phyloP scores from a whole-genome alignment of 2,329 filamentous ascomycete genomes.

The Didymellaceae sp. region DNA sequence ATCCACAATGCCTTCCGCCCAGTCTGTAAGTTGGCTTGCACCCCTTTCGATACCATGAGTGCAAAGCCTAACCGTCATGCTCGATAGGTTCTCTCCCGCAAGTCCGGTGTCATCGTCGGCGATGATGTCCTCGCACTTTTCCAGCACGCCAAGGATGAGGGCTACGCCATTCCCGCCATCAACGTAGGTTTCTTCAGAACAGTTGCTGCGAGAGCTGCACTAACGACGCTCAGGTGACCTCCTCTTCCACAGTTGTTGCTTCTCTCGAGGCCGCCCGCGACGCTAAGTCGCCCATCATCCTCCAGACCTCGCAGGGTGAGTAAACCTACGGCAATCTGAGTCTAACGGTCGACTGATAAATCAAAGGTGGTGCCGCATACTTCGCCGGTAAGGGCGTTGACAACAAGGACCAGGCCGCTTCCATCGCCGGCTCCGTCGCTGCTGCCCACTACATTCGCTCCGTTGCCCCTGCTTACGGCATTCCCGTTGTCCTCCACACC shows the following conservation, averaged over 20 bases:
- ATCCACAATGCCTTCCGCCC: conserved; percentile 34
- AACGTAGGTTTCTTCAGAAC: conserved; percentile 25
- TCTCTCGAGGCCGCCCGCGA: conserved; percentile 91
- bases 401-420: conserved; percentile 75
- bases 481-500: conserved; percentile 66
- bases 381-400: conserved; percentile 69
- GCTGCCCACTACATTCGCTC: conserved; percentile 88
- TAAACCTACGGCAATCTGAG: not conserved
- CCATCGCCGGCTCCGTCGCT: conserved; percentile 85
- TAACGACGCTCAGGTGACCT: conserved; percentile 73
- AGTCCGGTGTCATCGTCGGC: conserved; percentile 61
- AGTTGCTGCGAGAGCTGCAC: not conserved
- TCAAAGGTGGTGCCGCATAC: conserved; percentile 57
- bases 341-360: not conserved
- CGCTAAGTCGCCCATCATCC: conserved; percentile 77
- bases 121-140: conserved; percentile 75
- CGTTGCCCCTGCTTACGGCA: conserved; percentile 82
- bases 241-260: conserved; percentile 79
- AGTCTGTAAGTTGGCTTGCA: conserved; percentile 49
- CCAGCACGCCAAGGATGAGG: conserved; percentile 85
- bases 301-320: conserved; percentile 20
- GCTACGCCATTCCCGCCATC: conserved; percentile 47
- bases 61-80: conserved; percentile 16
- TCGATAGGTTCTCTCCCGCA: conserved; percentile 18
- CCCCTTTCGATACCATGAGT: not conserved